Base-by-base conservation (phyloP, 164 flowering plant genomes). In the Cinnamomum micranthum region DNA sequence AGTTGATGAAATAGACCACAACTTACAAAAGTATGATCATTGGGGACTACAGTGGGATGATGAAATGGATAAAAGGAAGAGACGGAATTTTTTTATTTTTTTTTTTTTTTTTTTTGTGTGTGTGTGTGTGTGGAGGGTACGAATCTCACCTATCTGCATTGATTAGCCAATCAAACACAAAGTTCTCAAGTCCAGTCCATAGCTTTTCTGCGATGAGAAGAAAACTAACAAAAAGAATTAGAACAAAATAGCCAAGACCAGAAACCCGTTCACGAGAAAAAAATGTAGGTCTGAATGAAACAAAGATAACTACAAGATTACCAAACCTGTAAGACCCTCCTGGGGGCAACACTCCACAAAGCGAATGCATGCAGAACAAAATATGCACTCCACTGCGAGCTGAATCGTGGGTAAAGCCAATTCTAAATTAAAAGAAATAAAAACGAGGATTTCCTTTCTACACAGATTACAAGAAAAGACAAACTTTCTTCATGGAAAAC, bases 321-420 rank as follows among this genome's bases (percentile, higher is more conserved):
- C 73, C 79, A 77, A 69, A 91, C 98, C 98, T 80, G 97, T 96
- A 77, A 96, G 95, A 71, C 97, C 99, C 68, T 94, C 99, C 79
- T 91, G 99, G 0, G 97, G 97, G 77, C 99, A 96, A 84, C 98
- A 94, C 81, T 96, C 98, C 72, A 92, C 98, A 84, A 94, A 94
- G 60, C 98, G 97, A 75, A 96, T 96, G 76, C 99, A 96, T 31
- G 99, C 99, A 50, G 98, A 96, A 83, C 97, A 96, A 86, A 96
- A 96, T 69, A 96, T 94, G 86, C 99, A 96, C 88, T 96, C 99
- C 81, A 96, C 97, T 68, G 98, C 99, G 79, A 96, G 93, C 97
- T 96, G 93, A 66, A 67, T 14, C 22, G 4, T 13, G 12, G 50
- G n/a, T 7, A 19, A n/a, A 52, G 23, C 25, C 51, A 71, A 52